phyloP scores from a whole-genome alignment of 768 basidiomycete species.

The Pisolithus orientalis region DNA sequence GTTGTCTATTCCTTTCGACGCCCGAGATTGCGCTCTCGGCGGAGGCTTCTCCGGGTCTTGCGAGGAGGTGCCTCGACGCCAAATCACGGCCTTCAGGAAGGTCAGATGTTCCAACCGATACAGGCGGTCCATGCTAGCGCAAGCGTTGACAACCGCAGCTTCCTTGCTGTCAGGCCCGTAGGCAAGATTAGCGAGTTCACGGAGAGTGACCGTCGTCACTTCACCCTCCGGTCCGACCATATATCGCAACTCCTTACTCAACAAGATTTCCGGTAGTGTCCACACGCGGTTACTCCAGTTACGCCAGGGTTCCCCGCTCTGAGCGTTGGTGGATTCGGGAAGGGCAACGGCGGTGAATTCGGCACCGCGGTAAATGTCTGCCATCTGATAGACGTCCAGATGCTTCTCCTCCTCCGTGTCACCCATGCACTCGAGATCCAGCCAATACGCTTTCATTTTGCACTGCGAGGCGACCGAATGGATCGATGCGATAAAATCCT shows the following conservation, averaged over 20 bases:
- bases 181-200: constrained; percentile 11
- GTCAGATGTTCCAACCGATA: constrained; percentile 14
- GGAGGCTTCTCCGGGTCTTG: not conserved
- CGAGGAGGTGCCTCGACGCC: constrained; percentile 9
- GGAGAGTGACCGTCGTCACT: not conserved
- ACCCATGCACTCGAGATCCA: constrained; percentile 14
- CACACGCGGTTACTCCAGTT: constrained; percentile 15
- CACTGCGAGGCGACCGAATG: not conserved
- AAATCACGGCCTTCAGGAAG: constrained; percentile 13
- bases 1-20: not conserved
- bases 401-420: constrained; percentile 10
- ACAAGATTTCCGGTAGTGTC: constrained; percentile 10
- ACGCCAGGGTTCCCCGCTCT: constrained; percentile 4
- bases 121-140: constrained; percentile 1
- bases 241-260: constrained; percentile 6
- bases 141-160: constrained; percentile 10
- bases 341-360: constrained; percentile 9
- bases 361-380: constrained; percentile 12
- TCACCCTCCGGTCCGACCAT: not conserved
- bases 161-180: constrained; percentile 8
- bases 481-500: constrained; percentile 6
- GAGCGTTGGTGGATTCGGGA: not conserved
- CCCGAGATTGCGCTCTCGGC: not conserved
- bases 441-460: constrained; percentile 12
- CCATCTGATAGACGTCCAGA: constrained; percentile 12